Evolutionary conservation across 2,329 filamentous ascomycete genomes (phyloP).

Genomic region (Chrysoporthe puriensis): DNA sequence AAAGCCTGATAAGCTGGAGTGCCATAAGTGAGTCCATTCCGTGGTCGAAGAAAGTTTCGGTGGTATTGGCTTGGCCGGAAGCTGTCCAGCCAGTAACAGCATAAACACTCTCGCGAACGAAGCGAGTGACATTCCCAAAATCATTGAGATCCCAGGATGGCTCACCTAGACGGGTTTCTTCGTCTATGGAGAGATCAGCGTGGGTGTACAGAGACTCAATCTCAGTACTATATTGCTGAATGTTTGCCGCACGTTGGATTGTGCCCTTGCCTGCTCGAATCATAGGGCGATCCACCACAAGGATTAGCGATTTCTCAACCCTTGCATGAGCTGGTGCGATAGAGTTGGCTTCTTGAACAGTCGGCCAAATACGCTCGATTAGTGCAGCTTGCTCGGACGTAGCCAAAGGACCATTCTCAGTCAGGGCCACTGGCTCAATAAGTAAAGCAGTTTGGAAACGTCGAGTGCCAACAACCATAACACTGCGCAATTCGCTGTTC

Average conservation of each 20-base stretch:
- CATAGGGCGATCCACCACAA: constrained; percentile 42
- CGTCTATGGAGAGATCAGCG: neutral
- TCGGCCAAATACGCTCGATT: constrained; percentile 22
- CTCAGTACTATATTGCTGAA: constrained; percentile 26
- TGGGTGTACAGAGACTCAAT: constrained; percentile 7
- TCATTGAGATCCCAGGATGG: neutral
- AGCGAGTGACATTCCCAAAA: neutral
- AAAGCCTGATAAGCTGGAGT: constrained; percentile 28
- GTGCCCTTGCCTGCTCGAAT: constrained; percentile 20
- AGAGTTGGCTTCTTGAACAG: constrained; percentile 15
- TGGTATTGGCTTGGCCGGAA: constrained; percentile 17
- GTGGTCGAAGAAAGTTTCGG: constrained; percentile 28
- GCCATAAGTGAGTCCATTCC: constrained; percentile 33
- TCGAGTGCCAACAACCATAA: neutral
- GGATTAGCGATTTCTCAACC: constrained; percentile 46
- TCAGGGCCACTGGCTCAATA: constrained; percentile 44
- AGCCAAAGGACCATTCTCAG: constrained; percentile 31
- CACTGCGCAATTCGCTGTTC: constrained; percentile 11
- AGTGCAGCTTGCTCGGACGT: constrained; percentile 33
- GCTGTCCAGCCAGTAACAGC: constrained; percentile 14
- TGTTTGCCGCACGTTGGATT: constrained; percentile 8
- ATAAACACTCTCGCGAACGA: constrained; percentile 4
- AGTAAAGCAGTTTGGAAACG: constrained; percentile 17
- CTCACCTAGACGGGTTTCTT: neutral
- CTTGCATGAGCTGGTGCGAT: constrained; percentile 16